These are phyloP conservation scores for Gnaphalium uliginosum DNA, from an alignment of 129 eudicot species.

Conservation along the genomic window DNA sequence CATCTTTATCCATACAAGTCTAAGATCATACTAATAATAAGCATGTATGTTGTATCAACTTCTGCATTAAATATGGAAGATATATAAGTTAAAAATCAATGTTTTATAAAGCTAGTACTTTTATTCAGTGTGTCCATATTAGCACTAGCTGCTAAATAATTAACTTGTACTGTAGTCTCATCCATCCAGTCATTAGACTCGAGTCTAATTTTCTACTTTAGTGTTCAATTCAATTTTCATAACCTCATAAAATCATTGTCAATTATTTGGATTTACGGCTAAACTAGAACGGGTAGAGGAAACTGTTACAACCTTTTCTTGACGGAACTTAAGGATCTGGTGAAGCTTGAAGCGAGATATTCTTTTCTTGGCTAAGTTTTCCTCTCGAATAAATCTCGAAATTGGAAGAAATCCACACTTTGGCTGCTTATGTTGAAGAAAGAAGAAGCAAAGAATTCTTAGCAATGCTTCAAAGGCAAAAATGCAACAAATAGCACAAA, in stretches of 20 bases:
- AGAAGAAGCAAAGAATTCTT: not conserved
- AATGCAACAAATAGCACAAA: not conserved
- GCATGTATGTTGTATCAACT: not conserved
- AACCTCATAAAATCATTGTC: not conserved
- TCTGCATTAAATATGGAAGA: not conserved
- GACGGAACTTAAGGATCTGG: slow-evolving; percentile 68
- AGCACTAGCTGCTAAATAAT: not conserved
- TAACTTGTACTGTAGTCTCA: not conserved
- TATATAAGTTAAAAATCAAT: not conserved
- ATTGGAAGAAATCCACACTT: slow-evolving; percentile 86
- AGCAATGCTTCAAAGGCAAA: not conserved
- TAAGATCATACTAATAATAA: not conserved
- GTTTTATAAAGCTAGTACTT: not conserved
- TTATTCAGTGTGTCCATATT: not conserved
- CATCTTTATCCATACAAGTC: not conserved
- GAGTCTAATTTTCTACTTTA: not conserved
- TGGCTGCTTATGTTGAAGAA: slow-evolving; percentile 54
- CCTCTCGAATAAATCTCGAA: slow-evolving; percentile 64
- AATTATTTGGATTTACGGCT: not conserved
- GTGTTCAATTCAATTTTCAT: not conserved
- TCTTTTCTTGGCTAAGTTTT: slow-evolving; percentile 62
- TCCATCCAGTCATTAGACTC: not conserved
- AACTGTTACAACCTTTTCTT: slow-evolving; percentile 56
- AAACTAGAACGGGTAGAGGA: not conserved
- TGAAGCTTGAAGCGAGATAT: slow-evolving; percentile 83